Conservation (phyloP, 2,329 filamentous ascomycete species). For the Colletotrichum lentis region DNA sequence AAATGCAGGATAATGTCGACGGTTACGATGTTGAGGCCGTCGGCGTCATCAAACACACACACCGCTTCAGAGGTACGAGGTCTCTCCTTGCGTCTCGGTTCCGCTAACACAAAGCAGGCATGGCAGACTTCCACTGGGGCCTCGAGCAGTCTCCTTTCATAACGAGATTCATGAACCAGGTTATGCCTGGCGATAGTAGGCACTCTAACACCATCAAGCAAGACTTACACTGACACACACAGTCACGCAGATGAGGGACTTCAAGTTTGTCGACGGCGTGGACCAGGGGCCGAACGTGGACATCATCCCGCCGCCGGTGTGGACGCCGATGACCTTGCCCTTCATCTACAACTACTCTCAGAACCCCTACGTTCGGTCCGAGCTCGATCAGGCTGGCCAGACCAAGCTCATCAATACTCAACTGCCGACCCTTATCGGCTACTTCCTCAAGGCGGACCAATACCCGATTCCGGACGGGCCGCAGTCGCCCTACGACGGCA, state of each 20-base stretch:
- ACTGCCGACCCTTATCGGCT: slow-evolving; percentile 65
- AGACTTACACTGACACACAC: slow-evolving; percentile 54
- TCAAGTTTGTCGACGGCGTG: slow-evolving; percentile 68
- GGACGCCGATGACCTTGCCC: slow-evolving; percentile 76
- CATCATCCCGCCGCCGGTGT: slow-evolving; percentile 80
- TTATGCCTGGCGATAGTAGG: slow-evolving; percentile 76
- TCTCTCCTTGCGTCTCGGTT: neutral
- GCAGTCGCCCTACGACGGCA: slow-evolving; percentile 63
- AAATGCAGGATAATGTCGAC: slow-evolving; percentile 73
- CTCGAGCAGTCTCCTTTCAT: slow-evolving; percentile 74
- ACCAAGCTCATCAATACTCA: slow-evolving; percentile 64
- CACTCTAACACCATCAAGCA: neutral
- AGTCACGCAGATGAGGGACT: slow-evolving; percentile 60
- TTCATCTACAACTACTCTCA: slow-evolving; percentile 86
- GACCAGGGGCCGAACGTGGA: slow-evolving; percentile 68
- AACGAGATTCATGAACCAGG: slow-evolving; percentile 72
- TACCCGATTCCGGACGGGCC: slow-evolving; percentile 71
- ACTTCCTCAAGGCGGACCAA: slow-evolving; percentile 68
- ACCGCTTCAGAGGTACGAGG: slow-evolving; percentile 79
- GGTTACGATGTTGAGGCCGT: slow-evolving; percentile 74
- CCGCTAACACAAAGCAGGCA: slow-evolving; percentile 51
- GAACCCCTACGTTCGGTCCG: slow-evolving; percentile 77
- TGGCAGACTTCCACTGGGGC: slow-evolving; percentile 88
- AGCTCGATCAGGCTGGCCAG: slow-evolving; percentile 63
- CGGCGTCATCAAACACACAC: slow-evolving; percentile 78